Evolutionary conservation across 352 stramenopile species (phyloP).

Genomic region (Globisporangium spiculum): DNA sequence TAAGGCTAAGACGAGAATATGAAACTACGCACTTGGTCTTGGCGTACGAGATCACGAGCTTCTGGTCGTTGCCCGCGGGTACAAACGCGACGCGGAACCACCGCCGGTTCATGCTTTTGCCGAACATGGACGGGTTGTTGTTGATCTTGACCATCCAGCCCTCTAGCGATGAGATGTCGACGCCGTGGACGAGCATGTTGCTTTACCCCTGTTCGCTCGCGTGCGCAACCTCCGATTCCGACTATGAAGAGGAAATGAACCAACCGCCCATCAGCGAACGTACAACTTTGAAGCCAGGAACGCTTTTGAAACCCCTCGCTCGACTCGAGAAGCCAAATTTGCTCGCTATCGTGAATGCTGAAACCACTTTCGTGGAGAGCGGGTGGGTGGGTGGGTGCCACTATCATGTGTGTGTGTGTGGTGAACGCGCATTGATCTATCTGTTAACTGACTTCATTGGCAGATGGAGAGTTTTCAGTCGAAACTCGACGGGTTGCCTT

Average conservation of each 20-base stretch:
- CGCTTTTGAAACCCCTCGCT: not conserved
- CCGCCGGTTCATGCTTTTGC: constrained; percentile 65
- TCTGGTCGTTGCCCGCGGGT: constrained; percentile 38
- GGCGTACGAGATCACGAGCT: constrained; percentile 79
- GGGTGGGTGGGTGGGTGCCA: too few species aligned
- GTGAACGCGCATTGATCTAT: too few species aligned
- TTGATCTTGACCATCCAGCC: constrained; percentile 89
- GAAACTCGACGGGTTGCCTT: too few species aligned
- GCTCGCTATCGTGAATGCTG: not conserved
- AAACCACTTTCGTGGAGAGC: not conserved
- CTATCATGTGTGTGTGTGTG: too few species aligned
- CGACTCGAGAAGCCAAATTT: not conserved
- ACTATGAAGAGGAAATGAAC: not conserved
- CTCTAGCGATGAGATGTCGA: constrained; percentile 81
- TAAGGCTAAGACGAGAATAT: too few species aligned
- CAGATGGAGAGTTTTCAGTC: too few species aligned
- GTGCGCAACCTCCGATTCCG: not conserved
- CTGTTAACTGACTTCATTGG: too few species aligned
- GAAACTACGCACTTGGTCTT: constrained; percentile 54
- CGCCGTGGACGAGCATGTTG: constrained; percentile 55
- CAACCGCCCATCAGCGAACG: not conserved
- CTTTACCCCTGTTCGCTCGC: not conserved
- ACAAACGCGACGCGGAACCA: constrained; percentile 80
- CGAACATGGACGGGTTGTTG: constrained; percentile 78
- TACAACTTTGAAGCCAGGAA: not conserved